These are phyloP conservation scores for Acanthamoeba triangularis DNA, from an alignment of 208 protist genomes.

Conservation along the genomic window DNA sequence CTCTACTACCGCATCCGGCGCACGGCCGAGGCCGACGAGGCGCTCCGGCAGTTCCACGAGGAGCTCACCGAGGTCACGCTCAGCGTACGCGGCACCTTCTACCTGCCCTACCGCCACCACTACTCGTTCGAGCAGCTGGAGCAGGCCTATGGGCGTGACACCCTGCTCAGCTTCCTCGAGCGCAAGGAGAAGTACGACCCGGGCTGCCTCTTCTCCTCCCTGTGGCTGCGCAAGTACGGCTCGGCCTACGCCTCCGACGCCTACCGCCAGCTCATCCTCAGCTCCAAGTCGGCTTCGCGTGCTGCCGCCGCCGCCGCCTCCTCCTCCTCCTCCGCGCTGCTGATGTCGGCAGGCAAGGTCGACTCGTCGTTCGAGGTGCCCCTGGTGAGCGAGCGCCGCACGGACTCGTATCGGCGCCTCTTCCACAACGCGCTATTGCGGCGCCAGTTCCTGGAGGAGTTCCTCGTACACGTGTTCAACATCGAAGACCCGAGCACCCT, in stretches of 20 bases:
- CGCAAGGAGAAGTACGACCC: conserved; percentile 83
- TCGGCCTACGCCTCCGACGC: conserved; percentile 7
- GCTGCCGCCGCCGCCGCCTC: neutral
- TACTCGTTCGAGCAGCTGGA: conserved; percentile 82
- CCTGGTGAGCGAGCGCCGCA: conserved; percentile 65
- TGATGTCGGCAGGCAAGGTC: neutral
- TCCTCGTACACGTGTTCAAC: conserved; percentile 84
- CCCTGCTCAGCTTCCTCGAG: conserved; percentile 69
- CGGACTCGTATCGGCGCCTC: conserved; percentile 78
- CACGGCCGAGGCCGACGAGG: conserved; percentile 73
- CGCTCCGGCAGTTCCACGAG: conserved; percentile 74
- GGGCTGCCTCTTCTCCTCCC: conserved; percentile 74
- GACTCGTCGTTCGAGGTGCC: neutral
- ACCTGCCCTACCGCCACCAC: conserved; percentile 89
- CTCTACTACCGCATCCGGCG: conserved; percentile 85
- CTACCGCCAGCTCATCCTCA: conserved; percentile 4
- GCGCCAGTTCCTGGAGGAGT: conserved; percentile 81
- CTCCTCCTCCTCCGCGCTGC: neutral
- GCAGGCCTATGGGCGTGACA: conserved; percentile 76
- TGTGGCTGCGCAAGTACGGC: conserved; percentile 83
- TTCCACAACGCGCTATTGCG: conserved; percentile 70
- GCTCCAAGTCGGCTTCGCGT: neutral
- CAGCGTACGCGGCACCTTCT: conserved; percentile 85
- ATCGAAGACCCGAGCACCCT: conserved; percentile 75
- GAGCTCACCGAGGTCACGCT: conserved; percentile 73